A percentile compares a stretch with the other conserved stretches of the same genome.
These are phyloP conservation scores for Yamadazyma laniorum DNA, from an alignment of 805 yeast species.

Conservation along the genomic window DNA sequence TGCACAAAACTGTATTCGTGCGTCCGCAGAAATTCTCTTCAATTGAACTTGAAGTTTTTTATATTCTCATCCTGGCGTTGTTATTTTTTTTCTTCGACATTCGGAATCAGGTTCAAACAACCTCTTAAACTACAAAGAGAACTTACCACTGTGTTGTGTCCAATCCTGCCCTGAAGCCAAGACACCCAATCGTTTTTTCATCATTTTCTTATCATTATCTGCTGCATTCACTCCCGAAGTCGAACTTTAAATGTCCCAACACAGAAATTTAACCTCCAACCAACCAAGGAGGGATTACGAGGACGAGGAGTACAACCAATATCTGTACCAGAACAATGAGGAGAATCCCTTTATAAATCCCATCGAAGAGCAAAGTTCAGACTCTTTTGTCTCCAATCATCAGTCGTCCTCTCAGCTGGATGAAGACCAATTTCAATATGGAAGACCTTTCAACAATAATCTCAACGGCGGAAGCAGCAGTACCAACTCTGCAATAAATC, in stretches of 20 bases:
- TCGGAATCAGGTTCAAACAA: not conserved
- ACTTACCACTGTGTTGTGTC: too few species aligned
- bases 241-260: constrained; percentile 20
- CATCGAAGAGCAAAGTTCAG: constrained; percentile 15
- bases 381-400: constrained; percentile 15
- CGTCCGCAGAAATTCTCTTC: not conserved
- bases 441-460: constrained; percentile 31
- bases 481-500: constrained; percentile 2
- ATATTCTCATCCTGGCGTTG: not conserved
- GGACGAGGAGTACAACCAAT: constrained; percentile 13
- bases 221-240: too few species aligned
- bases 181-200: too few species aligned
- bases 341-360: constrained; percentile 18
- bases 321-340: constrained; percentile 5
- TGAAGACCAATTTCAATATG: constrained; percentile 22
- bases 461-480: constrained; percentile 1
- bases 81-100: not conserved
- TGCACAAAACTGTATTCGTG: too few species aligned
- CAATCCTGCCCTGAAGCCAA: too few species aligned
- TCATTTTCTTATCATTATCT: too few species aligned
- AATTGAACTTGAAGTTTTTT: not conserved
- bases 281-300: constrained; percentile 15
- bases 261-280: constrained; percentile 33
- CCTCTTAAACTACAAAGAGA: too few species aligned
- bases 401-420: constrained; percentile 16